Evolutionary conservation across 1,284 basidiomycete genomes (phyloP), one percentile per base, ranked within the genome.

Genomic region (Rhodotorula sp.): DNA sequence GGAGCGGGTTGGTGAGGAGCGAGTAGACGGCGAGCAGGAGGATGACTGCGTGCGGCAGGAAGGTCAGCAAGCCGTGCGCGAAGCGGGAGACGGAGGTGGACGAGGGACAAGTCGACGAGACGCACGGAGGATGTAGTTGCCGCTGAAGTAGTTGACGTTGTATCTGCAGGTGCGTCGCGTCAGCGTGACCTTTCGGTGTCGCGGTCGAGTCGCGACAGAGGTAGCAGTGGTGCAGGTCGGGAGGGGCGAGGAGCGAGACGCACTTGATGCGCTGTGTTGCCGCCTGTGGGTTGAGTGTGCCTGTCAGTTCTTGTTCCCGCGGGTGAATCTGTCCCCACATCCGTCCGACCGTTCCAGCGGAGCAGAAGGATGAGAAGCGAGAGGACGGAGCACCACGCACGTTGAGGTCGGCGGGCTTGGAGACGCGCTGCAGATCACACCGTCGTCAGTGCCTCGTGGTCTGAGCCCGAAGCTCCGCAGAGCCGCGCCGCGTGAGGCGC

Each of bases 1-100:
- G 88, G 53, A 88, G 81, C 12, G 87, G 87, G 82, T 91, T 94
- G 72, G 90, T 93, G 78, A 98, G 82, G 55, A 98, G 81, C 23
- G 94, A 92, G 82, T 97, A 99, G 68, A 98, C 87, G 23, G 89
- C 91, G 67, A 98, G 86, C 59, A 90, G 81, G 63, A 86, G 88
- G 25, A 97, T 85, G 77, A 98, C 87, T 78, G 97, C 82, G 55
- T 89, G 87, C 53, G 92, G 17, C 12, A 42, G 41, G 50, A 7
- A 61, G 19, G 66, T 70, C 34, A 62, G 45, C 25, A 21, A 4
- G 9, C 34, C 5, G 5, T 7, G 64, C 64, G 52, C 53, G 53
- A 41, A 46, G 23, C 0, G 16, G 61, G 72, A 64, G 71, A 61
- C 44, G 48, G 19, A 34, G 9, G 16, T 46, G 44, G 23, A 9